Conservation (phyloP, 345 rosid species). For the Acer saccharum region DNA sequence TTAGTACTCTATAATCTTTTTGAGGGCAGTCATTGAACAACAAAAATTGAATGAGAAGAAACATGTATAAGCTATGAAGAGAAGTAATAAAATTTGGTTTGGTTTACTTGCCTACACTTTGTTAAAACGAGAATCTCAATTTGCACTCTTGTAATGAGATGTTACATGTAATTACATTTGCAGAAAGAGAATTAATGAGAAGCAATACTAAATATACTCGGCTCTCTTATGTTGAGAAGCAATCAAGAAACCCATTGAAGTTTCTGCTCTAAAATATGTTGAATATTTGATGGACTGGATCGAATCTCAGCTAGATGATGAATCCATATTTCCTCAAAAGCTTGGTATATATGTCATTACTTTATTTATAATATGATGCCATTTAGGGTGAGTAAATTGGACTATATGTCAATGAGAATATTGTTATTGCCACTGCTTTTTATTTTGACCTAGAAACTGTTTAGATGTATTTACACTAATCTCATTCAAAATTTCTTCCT, state of each 20-base stretch:
- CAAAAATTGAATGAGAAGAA: too few relatives aligned
- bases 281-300: slow-evolving; percentile 99
- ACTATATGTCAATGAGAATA: background rate
- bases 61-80: too few relatives aligned
- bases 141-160: too few relatives aligned
- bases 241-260: slow-evolving; percentile 98
- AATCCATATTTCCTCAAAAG: slow-evolving; percentile 93
- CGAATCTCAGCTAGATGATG: slow-evolving; percentile 94
- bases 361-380: slow-evolving; percentile 4
- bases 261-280: slow-evolving; percentile 98
- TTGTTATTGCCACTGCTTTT: background rate
- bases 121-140: too few relatives aligned
- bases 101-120: too few relatives aligned
- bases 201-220: too few relatives aligned
- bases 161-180: too few relatives aligned
- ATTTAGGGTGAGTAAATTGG: background rate
- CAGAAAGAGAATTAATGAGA: too few relatives aligned
- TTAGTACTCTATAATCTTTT: too few relatives aligned
- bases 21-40: too few relatives aligned
- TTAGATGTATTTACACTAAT: background rate
- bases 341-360: slow-evolving; percentile 60
- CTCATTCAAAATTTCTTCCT: background rate
- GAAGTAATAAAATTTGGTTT: too few relatives aligned
- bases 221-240: too few relatives aligned
- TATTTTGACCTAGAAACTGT: background rate